phyloP scores from a whole-genome alignment of 257 asterid species.

The Nemophila menziesii region DNA sequence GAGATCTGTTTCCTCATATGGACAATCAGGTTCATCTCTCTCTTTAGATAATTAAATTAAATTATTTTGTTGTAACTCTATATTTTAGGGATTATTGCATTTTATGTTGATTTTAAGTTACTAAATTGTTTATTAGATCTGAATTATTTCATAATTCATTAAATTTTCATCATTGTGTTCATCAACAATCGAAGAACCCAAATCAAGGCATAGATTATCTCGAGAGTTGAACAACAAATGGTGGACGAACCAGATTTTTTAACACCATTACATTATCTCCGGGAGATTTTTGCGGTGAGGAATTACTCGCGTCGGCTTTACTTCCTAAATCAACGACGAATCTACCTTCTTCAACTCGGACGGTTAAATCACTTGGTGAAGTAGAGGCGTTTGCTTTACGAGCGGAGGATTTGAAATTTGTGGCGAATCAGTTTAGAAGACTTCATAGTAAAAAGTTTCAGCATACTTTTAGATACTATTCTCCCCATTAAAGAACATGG shows the following conservation, averaged over 20 bases:
- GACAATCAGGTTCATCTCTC: constrained; percentile 28
- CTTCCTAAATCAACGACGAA: constrained; percentile 11
- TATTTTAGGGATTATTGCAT: too few relatives aligned
- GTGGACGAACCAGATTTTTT: constrained; percentile 18
- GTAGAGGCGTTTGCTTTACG: constrained; percentile 15
- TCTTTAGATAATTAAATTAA: too few relatives aligned
- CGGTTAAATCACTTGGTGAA: constrained; percentile 12
- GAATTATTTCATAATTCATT: too few relatives aligned
- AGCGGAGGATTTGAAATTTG: constrained; percentile 16
- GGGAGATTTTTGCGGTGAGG: constrained; percentile 17
- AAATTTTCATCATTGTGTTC: too few relatives aligned
- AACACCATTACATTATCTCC: constrained; percentile 9
- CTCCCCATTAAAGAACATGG: constrained; percentile 17
- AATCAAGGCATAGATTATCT: too few relatives aligned
- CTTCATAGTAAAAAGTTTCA: constrained; percentile 16
- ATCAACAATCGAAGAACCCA: too few relatives aligned
- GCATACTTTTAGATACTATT: constrained; percentile 17
- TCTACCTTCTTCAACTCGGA: constrained; percentile 16
- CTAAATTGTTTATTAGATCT: too few relatives aligned
- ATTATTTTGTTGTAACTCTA: too few relatives aligned
- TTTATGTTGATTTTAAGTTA: too few relatives aligned
- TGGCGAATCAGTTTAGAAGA: constrained; percentile 14
- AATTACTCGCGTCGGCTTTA: constrained; percentile 16
- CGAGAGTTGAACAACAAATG: constrained; percentile 18
- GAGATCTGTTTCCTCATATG: constrained; percentile 47